A percentile compares a stretch with the other conserved stretches of the same genome.
phyloP scores from a whole-genome alignment of 83 land plant genomes.

The Thuja plicata region DNA sequence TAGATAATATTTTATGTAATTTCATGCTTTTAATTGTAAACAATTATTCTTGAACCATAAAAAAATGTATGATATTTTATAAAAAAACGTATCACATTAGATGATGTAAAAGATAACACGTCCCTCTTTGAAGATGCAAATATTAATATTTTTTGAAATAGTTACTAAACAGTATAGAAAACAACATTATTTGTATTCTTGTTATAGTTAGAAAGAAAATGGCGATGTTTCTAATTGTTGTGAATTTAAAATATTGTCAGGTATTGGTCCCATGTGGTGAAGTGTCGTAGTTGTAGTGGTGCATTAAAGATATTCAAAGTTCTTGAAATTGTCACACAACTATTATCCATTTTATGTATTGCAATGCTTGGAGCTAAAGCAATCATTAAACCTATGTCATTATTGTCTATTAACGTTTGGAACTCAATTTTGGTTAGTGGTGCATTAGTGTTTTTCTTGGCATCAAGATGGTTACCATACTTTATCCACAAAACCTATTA shows the following conservation, averaged over 20 bases:
- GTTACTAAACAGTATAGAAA: not conserved
- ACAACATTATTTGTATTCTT: not conserved
- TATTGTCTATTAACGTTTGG: conserved; percentile 12
- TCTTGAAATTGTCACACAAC: conserved; percentile 44
- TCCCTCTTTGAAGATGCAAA: not conserved
- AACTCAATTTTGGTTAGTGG: conserved; percentile 24
- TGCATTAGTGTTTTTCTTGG: conserved; percentile 39
- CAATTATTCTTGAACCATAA: not conserved
- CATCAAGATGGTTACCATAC: conserved; percentile 59
- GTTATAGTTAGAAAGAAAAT: not conserved
- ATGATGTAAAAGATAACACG: not conserved
- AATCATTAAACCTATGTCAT: conserved; percentile 20
- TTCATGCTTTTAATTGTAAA: not conserved
- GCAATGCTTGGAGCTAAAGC: conserved; percentile 51
- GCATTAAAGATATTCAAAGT: conserved; percentile 43
- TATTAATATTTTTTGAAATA: not conserved
- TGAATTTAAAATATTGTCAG: conserved; percentile 20
- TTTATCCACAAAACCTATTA: conserved; percentile 63
- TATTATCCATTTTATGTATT: conserved; percentile 27
- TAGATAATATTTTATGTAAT: not conserved
- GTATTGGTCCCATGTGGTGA: conserved; percentile 61
- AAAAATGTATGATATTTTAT: not conserved
- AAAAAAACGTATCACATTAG: not conserved
- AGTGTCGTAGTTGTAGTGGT: conserved; percentile 56
- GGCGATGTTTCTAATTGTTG: not conserved